A percentile compares a stretch with the other conserved stretches of the same genome.
Conservation (phyloP, 2,329 filamentous ascomycete genomes). For the Pleurostoma richardsiae region DNA sequence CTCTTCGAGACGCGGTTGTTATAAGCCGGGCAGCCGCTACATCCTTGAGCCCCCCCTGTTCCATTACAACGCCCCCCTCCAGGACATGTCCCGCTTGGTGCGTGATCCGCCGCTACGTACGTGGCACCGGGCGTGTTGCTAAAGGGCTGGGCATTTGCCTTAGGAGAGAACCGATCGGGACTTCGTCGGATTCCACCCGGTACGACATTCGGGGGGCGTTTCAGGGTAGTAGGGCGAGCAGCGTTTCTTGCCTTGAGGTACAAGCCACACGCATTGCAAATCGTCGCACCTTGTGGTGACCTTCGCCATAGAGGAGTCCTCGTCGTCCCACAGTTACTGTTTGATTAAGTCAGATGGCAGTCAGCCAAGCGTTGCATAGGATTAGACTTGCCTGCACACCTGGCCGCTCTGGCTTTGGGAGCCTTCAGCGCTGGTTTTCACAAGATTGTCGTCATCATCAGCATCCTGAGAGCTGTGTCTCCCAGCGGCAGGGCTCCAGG, state of each 20-base stretch:
- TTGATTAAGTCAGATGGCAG: conserved; percentile 2
- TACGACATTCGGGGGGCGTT: conserved; percentile 61
- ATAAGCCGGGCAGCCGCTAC: conserved; percentile 92
- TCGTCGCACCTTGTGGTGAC: conserved; percentile 87
- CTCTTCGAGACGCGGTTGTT: conserved; percentile 94
- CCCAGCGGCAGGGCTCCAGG: too few species aligned
- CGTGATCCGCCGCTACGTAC: conserved; percentile 73
- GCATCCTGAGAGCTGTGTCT: too few species aligned
- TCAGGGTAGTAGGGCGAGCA: conserved; percentile 82
- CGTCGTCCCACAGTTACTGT: conserved; percentile 90
- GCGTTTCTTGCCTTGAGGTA: conserved; percentile 94
- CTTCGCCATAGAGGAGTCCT: conserved; percentile 92
- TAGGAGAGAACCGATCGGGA: conserved; percentile 31
- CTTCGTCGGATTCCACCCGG: conserved; percentile 36
- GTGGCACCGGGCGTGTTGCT: conserved; percentile 50
- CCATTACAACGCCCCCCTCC: conserved; percentile 94
- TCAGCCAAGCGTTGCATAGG: background rate
- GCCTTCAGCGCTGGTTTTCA: background rate
- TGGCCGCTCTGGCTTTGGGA: conserved; percentile 49
- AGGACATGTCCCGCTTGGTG: conserved; percentile 80
- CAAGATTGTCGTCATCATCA: background rate
- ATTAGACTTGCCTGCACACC: conserved; percentile 60
- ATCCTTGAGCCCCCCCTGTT: conserved; percentile 90
- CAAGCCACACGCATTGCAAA: conserved; percentile 95
- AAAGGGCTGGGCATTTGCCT: conserved; percentile 30